Base-by-base conservation (phyloP, 306 rosid genomes). In the Quillaja saponaria region DNA sequence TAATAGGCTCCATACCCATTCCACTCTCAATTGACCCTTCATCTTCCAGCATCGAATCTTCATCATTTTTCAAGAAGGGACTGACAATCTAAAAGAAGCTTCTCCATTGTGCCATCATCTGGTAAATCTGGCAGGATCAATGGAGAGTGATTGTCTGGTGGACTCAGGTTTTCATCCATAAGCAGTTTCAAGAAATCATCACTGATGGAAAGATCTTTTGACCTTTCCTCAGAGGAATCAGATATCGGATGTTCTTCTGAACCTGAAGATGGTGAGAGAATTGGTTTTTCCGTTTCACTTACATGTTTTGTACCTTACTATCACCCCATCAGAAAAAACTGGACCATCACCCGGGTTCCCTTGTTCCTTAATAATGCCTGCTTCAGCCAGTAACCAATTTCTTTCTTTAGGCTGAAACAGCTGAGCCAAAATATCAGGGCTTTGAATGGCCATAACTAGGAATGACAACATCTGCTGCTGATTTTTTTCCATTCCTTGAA, bases 391-490 rank as follows among this genome's bases (percentile, higher is more conserved):
- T 38, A 66, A 80, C 99, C 99, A 92, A 72, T 78, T 81, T 12
- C 85, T 80, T 59, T 89, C 99, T 72, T 92, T 87, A 0, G 95
- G 90, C 20, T 92, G 84, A 76, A 87, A 82, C 55, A 87, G 57
- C 78, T 94, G 90, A 73, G 85, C 78, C 58, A 94, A 69, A 71
- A 86, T 77, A 7, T 81, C 89, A 20, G 99, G 99, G 77, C 71
- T 83, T 76, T 94, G 97, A 82, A 94, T 87, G 2, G 90, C 99
- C 96, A 87, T 87, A 48, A 89, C 99, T 68, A 94, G 67, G 78
- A 94, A 94, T 8, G 99, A 89, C 40, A 94, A 73, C 95, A 94
- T 81, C 82, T 94, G 99, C 64, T 94, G 91, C 74, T 89, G 96
- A 83, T 81, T 82, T 73, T 80, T 87, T 70, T 94, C 99, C 96